phyloP scores from a whole-genome alignment of 768 basidiomycete species.

The Tylopilus balloui region DNA sequence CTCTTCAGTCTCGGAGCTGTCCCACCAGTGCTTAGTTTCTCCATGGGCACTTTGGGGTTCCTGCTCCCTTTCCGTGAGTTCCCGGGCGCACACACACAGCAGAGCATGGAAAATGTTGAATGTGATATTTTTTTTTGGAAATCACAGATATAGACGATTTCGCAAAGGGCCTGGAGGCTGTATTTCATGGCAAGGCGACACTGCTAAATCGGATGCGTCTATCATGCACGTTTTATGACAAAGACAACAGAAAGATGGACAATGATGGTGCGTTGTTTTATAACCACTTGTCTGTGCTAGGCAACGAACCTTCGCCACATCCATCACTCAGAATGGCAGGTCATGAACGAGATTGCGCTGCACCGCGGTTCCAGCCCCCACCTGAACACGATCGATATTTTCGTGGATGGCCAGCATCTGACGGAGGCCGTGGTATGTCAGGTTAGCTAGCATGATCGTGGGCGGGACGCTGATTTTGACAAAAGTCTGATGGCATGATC shows the following conservation, averaged over 20 bases:
- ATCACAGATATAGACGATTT: slow-evolving; percentile 82
- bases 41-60: slow-evolving; percentile 85
- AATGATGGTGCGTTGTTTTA: slow-evolving; percentile 50
- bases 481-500: slow-evolving; percentile 87
- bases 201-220: slow-evolving; percentile 88
- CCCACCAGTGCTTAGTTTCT: slow-evolving; percentile 71
- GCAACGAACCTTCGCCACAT: background rate
- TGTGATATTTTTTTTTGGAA: background rate
- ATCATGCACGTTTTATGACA: slow-evolving; percentile 71
- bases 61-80: slow-evolving; percentile 86
- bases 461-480: slow-evolving; percentile 12
- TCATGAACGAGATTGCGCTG: slow-evolving; percentile 94
- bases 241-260: slow-evolving; percentile 53
- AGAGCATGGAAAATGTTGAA: background rate
- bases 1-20: slow-evolving; percentile 88
- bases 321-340: slow-evolving; percentile 70
- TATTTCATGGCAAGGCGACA: slow-evolving; percentile 75
- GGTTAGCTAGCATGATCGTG: slow-evolving; percentile 3
- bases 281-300: background rate
- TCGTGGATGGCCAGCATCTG: slow-evolving; percentile 89
- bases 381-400: slow-evolving; percentile 89
- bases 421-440: slow-evolving; percentile 88
- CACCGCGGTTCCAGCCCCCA: slow-evolving; percentile 91
- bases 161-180: slow-evolving; percentile 71
- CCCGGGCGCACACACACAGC: background rate